Evolutionary conservation across 176 grass and related monocot genomes (phyloP).

Genomic region (Poa pratensis): DNA sequence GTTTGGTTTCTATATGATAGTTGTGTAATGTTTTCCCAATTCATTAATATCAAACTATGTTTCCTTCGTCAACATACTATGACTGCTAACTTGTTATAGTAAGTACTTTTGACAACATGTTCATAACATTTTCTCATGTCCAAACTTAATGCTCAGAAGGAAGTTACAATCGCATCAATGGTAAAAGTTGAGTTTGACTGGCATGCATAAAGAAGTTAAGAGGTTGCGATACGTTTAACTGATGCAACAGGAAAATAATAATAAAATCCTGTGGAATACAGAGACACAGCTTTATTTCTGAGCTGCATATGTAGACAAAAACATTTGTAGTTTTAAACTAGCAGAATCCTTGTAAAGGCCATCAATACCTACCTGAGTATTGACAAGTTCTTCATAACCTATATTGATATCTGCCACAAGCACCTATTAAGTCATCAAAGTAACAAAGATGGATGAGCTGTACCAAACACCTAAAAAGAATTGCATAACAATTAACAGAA

Average conservation of each 20-base stretch:
- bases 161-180: background rate
- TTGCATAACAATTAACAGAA: background rate
- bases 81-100: background rate
- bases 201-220: constrained; percentile 4
- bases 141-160: background rate
- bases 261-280: background rate
- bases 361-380: constrained; percentile 72
- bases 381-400: constrained; percentile 95
- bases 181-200: background rate
- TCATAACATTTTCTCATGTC: background rate
- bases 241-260: constrained; percentile 5
- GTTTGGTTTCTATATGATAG: background rate
- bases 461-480: background rate
- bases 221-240: constrained; percentile 6
- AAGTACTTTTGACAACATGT: background rate
- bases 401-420: constrained; percentile 99
- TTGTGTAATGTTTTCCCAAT: background rate
- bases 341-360: background rate
- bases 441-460: background rate
- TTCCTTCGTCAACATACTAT: background rate
- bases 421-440: constrained; percentile 59
- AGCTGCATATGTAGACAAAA: background rate
- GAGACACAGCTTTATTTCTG: background rate
- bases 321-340: background rate
- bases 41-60: background rate